These are phyloP conservation scores for Yarrowia sp. DNA, from an alignment of 805 yeast genomes.

Conservation along the genomic window DNA sequence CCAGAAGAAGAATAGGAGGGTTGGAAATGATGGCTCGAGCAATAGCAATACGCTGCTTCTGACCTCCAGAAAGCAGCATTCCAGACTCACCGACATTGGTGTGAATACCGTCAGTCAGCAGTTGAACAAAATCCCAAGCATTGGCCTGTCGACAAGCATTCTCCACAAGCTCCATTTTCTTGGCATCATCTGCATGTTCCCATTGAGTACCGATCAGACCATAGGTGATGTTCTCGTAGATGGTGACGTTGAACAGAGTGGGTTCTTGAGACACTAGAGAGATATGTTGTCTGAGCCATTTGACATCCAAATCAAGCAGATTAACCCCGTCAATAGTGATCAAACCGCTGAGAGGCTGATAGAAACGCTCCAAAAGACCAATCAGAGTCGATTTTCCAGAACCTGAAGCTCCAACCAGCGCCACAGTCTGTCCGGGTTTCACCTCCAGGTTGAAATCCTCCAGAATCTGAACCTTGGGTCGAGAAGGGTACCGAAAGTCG, in stretches of 20 bases:
- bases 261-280: slow-evolving; percentile 97
- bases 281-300: slow-evolving; percentile 67
- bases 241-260: slow-evolving; percentile 84
- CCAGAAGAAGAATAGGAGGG: slow-evolving; percentile 58
- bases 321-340: slow-evolving; percentile 84
- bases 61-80: slow-evolving; percentile 65
- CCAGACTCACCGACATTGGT: slow-evolving; percentile 67
- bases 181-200: slow-evolving; percentile 47
- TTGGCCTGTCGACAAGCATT: slow-evolving; percentile 43
- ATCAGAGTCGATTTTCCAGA: slow-evolving; percentile 92
- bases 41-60: slow-evolving; percentile 68
- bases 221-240: slow-evolving; percentile 81
- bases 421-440: slow-evolving; percentile 87
- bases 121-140: slow-evolving; percentile 46
- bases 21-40: slow-evolving; percentile 66
- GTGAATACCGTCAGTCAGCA: slow-evolving; percentile 75
- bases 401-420: slow-evolving; percentile 95
- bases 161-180: slow-evolving; percentile 41
- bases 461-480: slow-evolving; percentile 79
- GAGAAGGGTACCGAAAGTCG: slow-evolving; percentile 76
- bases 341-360: slow-evolving; percentile 71
- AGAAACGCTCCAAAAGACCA: slow-evolving; percentile 81
- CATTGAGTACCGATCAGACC: slow-evolving; percentile 68
- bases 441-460: slow-evolving; percentile 72
- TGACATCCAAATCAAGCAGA: slow-evolving; percentile 66